Percentiles rank a stretch among this genome's conserved stretches.
Evolutionary conservation across 306 rosid species (phyloP).

Genomic region (Sechiopsis laciniata): DNA sequence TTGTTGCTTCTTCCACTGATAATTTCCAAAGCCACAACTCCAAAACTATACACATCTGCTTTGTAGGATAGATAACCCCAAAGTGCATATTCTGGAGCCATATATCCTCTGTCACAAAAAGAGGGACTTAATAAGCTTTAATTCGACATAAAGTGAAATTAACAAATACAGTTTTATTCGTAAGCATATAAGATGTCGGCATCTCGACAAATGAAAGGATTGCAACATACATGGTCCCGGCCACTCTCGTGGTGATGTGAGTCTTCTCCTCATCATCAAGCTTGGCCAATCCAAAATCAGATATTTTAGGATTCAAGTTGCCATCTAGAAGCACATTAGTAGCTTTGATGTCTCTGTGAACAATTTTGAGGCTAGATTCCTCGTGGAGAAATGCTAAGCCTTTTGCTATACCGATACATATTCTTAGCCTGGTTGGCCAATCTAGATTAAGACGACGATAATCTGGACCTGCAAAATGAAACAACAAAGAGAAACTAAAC

Average conservation of each 20-base stretch:
- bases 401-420: constrained; percentile 70
- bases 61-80: constrained; percentile 63
- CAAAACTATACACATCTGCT: constrained; percentile 75
- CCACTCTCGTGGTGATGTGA: constrained; percentile 63
- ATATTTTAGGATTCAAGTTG: constrained; percentile 61
- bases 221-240: constrained; percentile 68
- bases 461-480: constrained; percentile 33
- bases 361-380: constrained; percentile 61
- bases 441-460: constrained; percentile 30
- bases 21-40: constrained; percentile 62
- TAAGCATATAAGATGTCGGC: neutral
- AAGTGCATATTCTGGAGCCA: constrained; percentile 74
- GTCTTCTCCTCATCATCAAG: constrained; percentile 61
- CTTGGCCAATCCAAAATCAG: constrained; percentile 75
- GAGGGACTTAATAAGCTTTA: too few relatives aligned
- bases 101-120: constrained; percentile 53
- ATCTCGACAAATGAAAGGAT: neutral
- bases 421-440: constrained; percentile 56
- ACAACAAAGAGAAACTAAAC: neutral
- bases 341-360: constrained; percentile 73
- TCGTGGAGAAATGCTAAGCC: constrained; percentile 78
- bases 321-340: constrained; percentile 66
- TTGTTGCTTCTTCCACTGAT: constrained; percentile 58
- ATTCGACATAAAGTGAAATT: neutral
- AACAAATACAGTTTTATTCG: neutral